Percentiles rank a stretch among this genome's conserved stretches.
Evolutionary conservation across 192 early-diverging fungal genomes (phyloP).

Genomic region (Gryganskiella cystojenkinii): DNA sequence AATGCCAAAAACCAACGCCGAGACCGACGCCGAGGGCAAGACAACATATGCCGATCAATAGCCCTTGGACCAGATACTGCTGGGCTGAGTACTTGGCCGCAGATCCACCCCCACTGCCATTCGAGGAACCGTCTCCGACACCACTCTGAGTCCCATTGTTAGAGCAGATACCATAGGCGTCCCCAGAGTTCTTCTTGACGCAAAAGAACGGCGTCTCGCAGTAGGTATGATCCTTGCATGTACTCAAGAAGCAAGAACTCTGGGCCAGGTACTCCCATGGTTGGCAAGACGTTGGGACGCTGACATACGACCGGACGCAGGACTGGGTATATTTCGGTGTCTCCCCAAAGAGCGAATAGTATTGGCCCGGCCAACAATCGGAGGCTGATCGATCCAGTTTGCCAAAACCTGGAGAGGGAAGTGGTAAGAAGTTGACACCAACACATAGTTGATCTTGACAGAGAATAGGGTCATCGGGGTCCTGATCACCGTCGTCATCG

Average conservation of each 20-base stretch:
- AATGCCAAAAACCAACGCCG: slow-evolving; percentile 36
- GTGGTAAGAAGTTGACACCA: neutral
- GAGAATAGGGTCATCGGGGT: slow-evolving; percentile 11
- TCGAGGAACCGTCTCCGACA: neutral
- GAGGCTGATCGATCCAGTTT: neutral
- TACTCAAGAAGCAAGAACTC: slow-evolving; percentile 28
- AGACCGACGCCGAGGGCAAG: slow-evolving; percentile 20
- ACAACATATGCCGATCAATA: slow-evolving; percentile 27
- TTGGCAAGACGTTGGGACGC: neutral
- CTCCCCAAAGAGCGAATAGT: slow-evolving; percentile 19
- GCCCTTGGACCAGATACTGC: slow-evolving; percentile 25
- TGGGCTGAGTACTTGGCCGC: slow-evolving; percentile 10
- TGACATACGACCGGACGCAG: slow-evolving; percentile 5
- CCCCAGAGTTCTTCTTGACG: neutral
- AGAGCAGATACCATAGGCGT: slow-evolving; percentile 21
- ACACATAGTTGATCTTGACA: slow-evolving; percentile 31
- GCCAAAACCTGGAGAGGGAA: slow-evolving; percentile 10
- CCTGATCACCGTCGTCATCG: neutral
- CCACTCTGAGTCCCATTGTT: slow-evolving; percentile 5
- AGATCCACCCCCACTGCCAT: neutral
- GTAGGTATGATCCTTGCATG: slow-evolving; percentile 12
- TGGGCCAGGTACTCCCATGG: slow-evolving; percentile 31
- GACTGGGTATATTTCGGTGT: slow-evolving; percentile 22
- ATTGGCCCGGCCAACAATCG: slow-evolving; percentile 13
- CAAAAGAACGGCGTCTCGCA: slow-evolving; percentile 16